These are phyloP conservation scores for Aotearoamyces nothofagi DNA, from an alignment of 2,329 filamentous ascomycete species.

Conservation along the genomic window DNA sequence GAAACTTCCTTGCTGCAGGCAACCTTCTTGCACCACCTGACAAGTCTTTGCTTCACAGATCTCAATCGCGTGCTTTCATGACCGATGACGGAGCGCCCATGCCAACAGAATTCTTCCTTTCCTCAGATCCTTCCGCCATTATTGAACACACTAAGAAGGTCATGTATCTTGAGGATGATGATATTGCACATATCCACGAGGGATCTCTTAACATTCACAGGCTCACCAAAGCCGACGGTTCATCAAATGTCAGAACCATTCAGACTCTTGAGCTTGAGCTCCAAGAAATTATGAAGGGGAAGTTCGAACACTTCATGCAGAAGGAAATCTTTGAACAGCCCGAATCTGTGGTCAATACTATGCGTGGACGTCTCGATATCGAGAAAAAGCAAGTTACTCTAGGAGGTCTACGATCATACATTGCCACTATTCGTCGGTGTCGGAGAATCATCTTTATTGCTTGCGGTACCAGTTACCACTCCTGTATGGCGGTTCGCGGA, in stretches of 20 bases:
- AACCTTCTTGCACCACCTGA: conserved; percentile 76
- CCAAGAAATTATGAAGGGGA: conserved; percentile 99
- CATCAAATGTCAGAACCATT: conserved; percentile 92
- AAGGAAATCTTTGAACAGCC: conserved; percentile 99
- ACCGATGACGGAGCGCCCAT: conserved; percentile 96
- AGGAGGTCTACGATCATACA: conserved; percentile 90
- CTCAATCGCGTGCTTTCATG: conserved; percentile 96
- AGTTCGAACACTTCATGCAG: conserved; percentile 99
- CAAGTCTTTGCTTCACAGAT: conserved; percentile 96
- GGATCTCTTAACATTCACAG: conserved; percentile 98
- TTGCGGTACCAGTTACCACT: conserved; percentile 96
- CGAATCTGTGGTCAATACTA: conserved; percentile 98
- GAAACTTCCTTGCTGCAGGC: conserved; percentile 50
- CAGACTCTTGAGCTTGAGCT: conserved; percentile 98
- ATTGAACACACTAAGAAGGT: conserved; percentile 99
- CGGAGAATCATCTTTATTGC: conserved; percentile 97
- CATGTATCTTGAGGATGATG: conserved; percentile 97
- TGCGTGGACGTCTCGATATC: conserved; percentile 93
- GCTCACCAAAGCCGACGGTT: conserved; percentile 89
- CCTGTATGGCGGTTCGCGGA: conserved; percentile 97
- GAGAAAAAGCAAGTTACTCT: conserved; percentile 91
- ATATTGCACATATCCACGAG: conserved; percentile 99
- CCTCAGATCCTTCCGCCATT: conserved; percentile 94
- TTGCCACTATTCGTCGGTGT: conserved; percentile 90
- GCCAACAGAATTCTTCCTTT: conserved; percentile 98